phyloP scores from a whole-genome alignment of 331 rosid genomes.

The Dryas integrifolia region DNA sequence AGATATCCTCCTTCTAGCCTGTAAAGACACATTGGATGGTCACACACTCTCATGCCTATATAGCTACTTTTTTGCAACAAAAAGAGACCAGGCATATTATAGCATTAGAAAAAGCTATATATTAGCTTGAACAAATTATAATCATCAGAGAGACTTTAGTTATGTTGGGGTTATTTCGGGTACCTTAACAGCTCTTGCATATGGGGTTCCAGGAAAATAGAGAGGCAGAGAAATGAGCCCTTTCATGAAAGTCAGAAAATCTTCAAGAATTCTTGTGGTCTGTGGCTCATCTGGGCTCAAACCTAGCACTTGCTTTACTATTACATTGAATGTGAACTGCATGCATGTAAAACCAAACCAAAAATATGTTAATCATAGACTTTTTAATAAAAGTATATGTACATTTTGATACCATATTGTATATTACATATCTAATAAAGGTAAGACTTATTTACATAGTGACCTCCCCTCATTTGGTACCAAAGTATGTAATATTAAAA shows the following conservation, averaged over 20 bases:
- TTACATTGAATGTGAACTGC: conserved; percentile 41
- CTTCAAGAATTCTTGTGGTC: conserved; percentile 32
- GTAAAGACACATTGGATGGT: conserved; percentile 30
- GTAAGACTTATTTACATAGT: too few relatives aligned
- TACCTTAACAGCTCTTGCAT: conserved; percentile 41
- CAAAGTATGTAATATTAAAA: too few relatives aligned
- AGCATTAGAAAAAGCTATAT: not conserved
- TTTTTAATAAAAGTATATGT: too few relatives aligned
- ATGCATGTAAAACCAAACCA: conserved; percentile 10
- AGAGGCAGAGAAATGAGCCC: conserved; percentile 39
- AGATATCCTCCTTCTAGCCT: conserved; percentile 40
- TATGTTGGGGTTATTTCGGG: not conserved
- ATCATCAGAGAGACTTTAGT: too few relatives aligned
- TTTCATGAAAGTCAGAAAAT: conserved; percentile 37
- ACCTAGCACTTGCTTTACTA: conserved; percentile 40
- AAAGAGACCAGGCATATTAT: not conserved
- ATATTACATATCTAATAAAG: too few relatives aligned
- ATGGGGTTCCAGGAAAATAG: conserved; percentile 38
- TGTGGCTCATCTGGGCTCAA: conserved; percentile 30
- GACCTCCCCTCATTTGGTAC: too few relatives aligned
- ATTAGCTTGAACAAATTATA: too few relatives aligned
- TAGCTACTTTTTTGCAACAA: conserved; percentile 9
- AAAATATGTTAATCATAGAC: not conserved
- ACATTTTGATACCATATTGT: too few relatives aligned
- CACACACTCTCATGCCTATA: conserved; percentile 21